These are phyloP conservation scores for Emergomyces orientalis DNA, from an alignment of 2,329 filamentous ascomycete genomes.

Conservation along the genomic window DNA sequence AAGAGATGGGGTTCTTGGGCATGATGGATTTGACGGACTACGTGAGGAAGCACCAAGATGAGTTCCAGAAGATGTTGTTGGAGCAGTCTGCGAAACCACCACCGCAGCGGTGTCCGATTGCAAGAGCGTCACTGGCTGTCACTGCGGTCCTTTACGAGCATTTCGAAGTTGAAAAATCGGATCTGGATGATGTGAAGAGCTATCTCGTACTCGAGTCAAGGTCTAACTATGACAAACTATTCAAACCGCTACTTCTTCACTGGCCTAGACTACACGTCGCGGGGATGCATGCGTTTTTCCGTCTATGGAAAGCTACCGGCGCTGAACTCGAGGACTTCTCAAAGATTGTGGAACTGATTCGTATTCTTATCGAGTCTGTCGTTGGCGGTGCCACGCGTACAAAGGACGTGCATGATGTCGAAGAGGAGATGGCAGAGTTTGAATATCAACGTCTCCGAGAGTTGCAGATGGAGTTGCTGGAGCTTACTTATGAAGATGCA, in stretches of 20 bases:
- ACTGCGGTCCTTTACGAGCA: constrained; percentile 88
- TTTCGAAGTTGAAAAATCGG: constrained; percentile 82
- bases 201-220: constrained; percentile 65
- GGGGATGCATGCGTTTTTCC: constrained; percentile 75
- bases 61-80: constrained; percentile 81
- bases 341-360: constrained; percentile 83
- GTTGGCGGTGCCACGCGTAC: constrained; percentile 72
- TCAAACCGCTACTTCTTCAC: constrained; percentile 78
- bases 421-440: constrained; percentile 79
- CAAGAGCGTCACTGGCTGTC: constrained; percentile 73
- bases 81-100: constrained; percentile 71
- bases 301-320: constrained; percentile 83
- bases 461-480: constrained; percentile 86
- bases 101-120: constrained; percentile 72
- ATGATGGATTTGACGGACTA: constrained; percentile 98
- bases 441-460: constrained; percentile 70
- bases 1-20: constrained; percentile 75
- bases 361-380: constrained; percentile 82
- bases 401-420: constrained; percentile 75
- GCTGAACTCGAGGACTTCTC: constrained; percentile 81
- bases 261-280: constrained; percentile 88
- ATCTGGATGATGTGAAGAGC: constrained; percentile 66
- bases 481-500: constrained; percentile 83
- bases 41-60: constrained; percentile 81
- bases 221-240: constrained; percentile 74